Evolutionary conservation across 2,329 filamentous ascomycete genomes (phyloP).

Genomic region (Alternaria alternata): DNA sequence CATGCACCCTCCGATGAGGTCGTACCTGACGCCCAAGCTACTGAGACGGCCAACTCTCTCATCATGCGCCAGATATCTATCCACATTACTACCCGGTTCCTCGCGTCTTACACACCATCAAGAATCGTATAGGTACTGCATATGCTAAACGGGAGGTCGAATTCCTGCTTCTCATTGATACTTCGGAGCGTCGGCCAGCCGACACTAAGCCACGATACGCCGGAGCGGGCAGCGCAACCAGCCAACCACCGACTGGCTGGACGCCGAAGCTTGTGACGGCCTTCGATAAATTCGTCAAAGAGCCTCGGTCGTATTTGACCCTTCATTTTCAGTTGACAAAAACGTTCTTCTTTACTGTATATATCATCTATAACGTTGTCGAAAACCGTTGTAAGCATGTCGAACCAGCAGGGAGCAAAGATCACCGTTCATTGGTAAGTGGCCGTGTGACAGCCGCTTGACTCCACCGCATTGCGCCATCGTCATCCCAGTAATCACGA

Average conservation of each 20-base stretch:
- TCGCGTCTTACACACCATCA: not conserved
- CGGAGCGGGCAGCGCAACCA: constrained; percentile 1
- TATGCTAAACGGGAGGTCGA: not conserved
- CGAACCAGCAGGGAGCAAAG: constrained; percentile 45
- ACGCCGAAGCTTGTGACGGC: constrained; percentile 15
- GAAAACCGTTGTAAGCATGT: constrained; percentile 12
- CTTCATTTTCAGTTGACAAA: not conserved
- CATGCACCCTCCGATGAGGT: not conserved
- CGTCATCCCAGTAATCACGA: constrained; percentile 3
- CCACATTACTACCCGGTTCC: not conserved
- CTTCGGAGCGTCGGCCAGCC: constrained; percentile 6
- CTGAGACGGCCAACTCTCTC: not conserved
- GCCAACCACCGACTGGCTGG: constrained; percentile 12
- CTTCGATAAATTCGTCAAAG: constrained; percentile 5
- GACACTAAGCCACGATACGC: constrained; percentile 5
- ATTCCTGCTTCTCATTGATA: not conserved
- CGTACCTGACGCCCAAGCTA: not conserved
- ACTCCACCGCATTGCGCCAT: constrained; percentile 7
- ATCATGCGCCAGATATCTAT: not conserved
- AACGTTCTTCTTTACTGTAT: not conserved
- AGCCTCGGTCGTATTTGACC: constrained; percentile 13
- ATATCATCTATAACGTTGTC: not conserved
- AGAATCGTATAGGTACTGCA: not conserved
- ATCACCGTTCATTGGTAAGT: constrained; percentile 49
- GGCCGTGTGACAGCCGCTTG: not conserved